Base-by-base conservation (phyloP, 306 rosid genomes). In the Cicer pinnatifidum region DNA sequence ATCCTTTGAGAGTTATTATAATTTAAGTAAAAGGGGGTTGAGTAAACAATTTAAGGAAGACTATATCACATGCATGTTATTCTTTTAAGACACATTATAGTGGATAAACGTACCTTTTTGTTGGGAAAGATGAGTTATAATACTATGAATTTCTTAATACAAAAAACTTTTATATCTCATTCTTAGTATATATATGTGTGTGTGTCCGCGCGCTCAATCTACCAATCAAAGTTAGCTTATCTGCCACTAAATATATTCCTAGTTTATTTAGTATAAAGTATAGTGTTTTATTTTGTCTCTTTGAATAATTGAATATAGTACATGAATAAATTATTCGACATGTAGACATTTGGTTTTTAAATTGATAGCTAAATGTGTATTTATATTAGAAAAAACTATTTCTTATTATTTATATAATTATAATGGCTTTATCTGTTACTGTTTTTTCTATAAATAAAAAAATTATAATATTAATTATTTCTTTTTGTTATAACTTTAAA, bases 221-320 rank as follows among this genome's bases (percentile, higher is more conserved):
- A 39, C 68, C 78, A 48, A 61, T 63, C 85, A 45, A 78, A 60
- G 84, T 69, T 87, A 69, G 87, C 69, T 81, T 35, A 81, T 74
- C 80, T 41, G 50, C 57, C 39, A 59, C 23, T 11, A 77, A 41
- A 80, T 33, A 69, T 73, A 69, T 73, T 72, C 48, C 1, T 38
- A 35, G 67, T 57, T 77, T 77, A 40, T 9, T 64, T 23, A 11
- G 8, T 35, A 9, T 2, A 35, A 70, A 57, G 72, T 39, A 59
- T 48, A 50, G 17, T 65, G 52, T n/a, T n/a, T 62, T 56, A 23
- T 17, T 70, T 69, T 67, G 69, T 73, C 64, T 35, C 43, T 67
- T 56, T 76, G 67, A 71, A 48, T 61, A 17, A 57, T 58, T 68
- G 23, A 62, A 72, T 48, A 67, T 41, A 23, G 9, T 61, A 48